Conservation (phyloP, 1,284 basidiomycete species). For the Moesziomyces sp. region DNA sequence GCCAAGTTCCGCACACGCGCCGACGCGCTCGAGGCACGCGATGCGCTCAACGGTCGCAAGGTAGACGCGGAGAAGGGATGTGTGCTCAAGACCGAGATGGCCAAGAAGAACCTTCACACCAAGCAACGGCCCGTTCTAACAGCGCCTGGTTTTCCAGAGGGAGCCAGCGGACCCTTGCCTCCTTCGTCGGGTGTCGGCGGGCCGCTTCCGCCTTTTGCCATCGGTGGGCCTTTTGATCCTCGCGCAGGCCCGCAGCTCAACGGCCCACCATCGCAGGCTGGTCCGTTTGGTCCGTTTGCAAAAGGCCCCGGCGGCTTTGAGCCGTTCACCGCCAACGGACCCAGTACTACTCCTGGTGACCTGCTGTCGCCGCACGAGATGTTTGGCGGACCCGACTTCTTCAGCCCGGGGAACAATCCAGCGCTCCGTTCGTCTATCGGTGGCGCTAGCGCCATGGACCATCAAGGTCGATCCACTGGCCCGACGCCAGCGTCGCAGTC, state of each 20-base stretch:
- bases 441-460: constrained; percentile 4
- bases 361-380: constrained; percentile 52
- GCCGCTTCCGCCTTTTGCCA: constrained; percentile 23
- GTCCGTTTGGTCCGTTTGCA: constrained; percentile 23
- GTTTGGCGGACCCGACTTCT: constrained; percentile 40
- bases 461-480: constrained; percentile 4
- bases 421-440: constrained; percentile 21
- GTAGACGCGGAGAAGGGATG: constrained; percentile 95
- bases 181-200: constrained; percentile 10
- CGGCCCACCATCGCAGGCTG: constrained; percentile 20
- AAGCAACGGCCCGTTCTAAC: constrained; percentile 58
- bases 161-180: constrained; percentile 14
- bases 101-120: constrained; percentile 98
- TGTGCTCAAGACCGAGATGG: constrained; percentile 97
- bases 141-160: constrained; percentile 31
- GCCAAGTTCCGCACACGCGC: constrained; percentile 90
- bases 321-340: constrained; percentile 21
- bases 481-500: constrained; percentile 12
- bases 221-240: constrained; percentile 35
- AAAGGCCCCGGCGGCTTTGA: constrained; percentile 34
- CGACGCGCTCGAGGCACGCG: constrained; percentile 87
- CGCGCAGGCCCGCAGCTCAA: constrained; percentile 33
- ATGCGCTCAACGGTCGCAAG: constrained; percentile 86
- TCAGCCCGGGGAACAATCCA: constrained; percentile 18
- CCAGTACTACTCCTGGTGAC: constrained; percentile 23